A percentile compares a stretch with the other conserved stretches of the same genome.
Conservation (phyloP, 352 stramenopile species). For the Phytophthora citrophthora region DNA sequence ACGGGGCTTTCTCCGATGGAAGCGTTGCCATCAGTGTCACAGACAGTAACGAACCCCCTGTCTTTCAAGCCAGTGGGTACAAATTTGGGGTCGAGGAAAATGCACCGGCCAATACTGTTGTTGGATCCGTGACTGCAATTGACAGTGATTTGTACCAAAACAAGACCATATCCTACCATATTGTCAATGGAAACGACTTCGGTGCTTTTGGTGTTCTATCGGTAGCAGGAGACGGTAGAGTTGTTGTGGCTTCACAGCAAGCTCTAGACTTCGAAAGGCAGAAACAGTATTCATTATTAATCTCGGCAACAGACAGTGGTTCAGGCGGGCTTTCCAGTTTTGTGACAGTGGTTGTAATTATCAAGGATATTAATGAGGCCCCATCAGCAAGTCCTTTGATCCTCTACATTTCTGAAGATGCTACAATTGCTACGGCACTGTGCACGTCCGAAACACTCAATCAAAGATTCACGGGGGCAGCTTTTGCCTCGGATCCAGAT, state of each 20-base stretch:
- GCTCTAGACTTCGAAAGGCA: slow-evolving; percentile 57
- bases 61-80: slow-evolving; percentile 43
- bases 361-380: slow-evolving; percentile 25
- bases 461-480: slow-evolving; percentile 6
- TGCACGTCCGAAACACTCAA: slow-evolving; percentile 14
- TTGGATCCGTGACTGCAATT: slow-evolving; percentile 42
- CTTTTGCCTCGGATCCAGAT: slow-evolving; percentile 28
- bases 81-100: slow-evolving; percentile 49
- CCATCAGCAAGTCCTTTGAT: slow-evolving; percentile 4
- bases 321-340: slow-evolving; percentile 13
- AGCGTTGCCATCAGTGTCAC: slow-evolving; percentile 44
- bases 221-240: slow-evolving; percentile 35
- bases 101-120: slow-evolving; percentile 27
- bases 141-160: slow-evolving; percentile 58
- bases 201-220: slow-evolving; percentile 51
- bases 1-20: slow-evolving; percentile 19
- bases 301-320: slow-evolving; percentile 22
- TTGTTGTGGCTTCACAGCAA: slow-evolving; percentile 39
- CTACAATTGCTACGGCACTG: slow-evolving; percentile 11
- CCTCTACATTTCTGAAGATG: slow-evolving; percentile 33
- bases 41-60: slow-evolving; percentile 53
- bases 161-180: slow-evolving; percentile 52
- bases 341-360: slow-evolving; percentile 8
- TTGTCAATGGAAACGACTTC: slow-evolving; percentile 48
- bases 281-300: slow-evolving; percentile 20